These are phyloP conservation scores for Erysimum cheiranthoides DNA, from an alignment of 345 rosid species.

Conservation along the genomic window DNA sequence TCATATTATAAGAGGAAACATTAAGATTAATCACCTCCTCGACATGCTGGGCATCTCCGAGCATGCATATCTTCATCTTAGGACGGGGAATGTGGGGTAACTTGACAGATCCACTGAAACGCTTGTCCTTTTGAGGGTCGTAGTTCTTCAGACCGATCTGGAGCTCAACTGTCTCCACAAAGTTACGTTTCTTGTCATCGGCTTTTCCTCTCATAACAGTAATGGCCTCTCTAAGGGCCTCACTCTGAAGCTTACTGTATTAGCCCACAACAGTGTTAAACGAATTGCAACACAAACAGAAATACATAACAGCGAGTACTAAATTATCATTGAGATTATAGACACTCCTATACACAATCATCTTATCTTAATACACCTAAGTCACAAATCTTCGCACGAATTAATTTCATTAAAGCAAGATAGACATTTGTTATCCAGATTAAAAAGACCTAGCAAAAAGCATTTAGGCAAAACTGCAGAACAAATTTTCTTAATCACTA, in stretches of 20 bases:
- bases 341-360: conserved; percentile 1
- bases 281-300: conserved; percentile 5
- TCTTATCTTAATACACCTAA: background rate
- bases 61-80: conserved; percentile 84
- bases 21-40: conserved; percentile 62
- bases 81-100: conserved; percentile 84
- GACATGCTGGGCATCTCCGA: conserved; percentile 87
- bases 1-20: background rate
- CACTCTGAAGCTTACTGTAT: conserved; percentile 75
- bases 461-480: conserved; percentile 4
- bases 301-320: background rate
- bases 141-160: conserved; percentile 85
- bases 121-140: conserved; percentile 86
- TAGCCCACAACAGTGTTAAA: background rate
- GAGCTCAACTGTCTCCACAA: conserved; percentile 76
- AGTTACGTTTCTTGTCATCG: conserved; percentile 65
- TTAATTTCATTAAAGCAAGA: background rate
- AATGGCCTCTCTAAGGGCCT: conserved; percentile 70
- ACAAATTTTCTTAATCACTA: background rate
- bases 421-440: background rate
- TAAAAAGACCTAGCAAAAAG: background rate
- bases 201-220: conserved; percentile 48
- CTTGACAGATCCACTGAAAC: conserved; percentile 86
- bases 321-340: background rate
- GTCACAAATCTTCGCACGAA: background rate